Evolutionary conservation across 2,329 filamentous ascomycete species (phyloP), one percentile per base, ranked within the genome.

Genomic region (Pseudogymnoascus verrucosus): DNA sequence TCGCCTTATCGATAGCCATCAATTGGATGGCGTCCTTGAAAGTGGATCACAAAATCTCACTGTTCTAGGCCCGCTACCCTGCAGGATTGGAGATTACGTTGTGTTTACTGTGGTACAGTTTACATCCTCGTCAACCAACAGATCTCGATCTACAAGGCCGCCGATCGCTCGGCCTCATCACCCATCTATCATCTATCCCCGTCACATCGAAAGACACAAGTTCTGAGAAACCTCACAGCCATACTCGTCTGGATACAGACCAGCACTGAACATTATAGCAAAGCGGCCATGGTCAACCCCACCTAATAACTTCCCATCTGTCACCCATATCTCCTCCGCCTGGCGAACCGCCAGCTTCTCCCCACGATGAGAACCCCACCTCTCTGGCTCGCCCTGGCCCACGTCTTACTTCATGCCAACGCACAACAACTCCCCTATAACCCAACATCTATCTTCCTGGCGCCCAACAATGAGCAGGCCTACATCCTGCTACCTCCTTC

Each of bases 391-490:
- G 19, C 34, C 7, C n/a, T 61, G 59, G 59, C 59, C 19, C 34
- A 37, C 34, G 59, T 31, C 37, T 37, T 37, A 23, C 21, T 61
- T 8, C 21, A 42, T 61, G 19, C 37, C 34, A 61, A 42, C 37
- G 78, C 80, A 61, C 78, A 80, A 69, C 74, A 74, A 60, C 81
- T 91, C 62, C 91, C 91, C 26, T 96, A 96, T 78, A 86, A 87
- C 63, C 89, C 91, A 2, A 91, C 91, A 0, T 85, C 84, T 31
- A 82, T 96, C 62, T 82, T 93, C 64, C 80, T 86, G 54, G 75
- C 76, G 14, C 79, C 82, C 5, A 71, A 75, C 64, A 77, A 78
- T 62, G 74, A 75, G 65, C 79, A 84, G 16, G 86, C 86, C 65
- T 96, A 95, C 74, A 80, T 93, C 67, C 86, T 96, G 69, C 36